Evolutionary conservation across 2,329 filamentous ascomycete species (phyloP).

Genomic region (Exserohilum rostratum): DNA sequence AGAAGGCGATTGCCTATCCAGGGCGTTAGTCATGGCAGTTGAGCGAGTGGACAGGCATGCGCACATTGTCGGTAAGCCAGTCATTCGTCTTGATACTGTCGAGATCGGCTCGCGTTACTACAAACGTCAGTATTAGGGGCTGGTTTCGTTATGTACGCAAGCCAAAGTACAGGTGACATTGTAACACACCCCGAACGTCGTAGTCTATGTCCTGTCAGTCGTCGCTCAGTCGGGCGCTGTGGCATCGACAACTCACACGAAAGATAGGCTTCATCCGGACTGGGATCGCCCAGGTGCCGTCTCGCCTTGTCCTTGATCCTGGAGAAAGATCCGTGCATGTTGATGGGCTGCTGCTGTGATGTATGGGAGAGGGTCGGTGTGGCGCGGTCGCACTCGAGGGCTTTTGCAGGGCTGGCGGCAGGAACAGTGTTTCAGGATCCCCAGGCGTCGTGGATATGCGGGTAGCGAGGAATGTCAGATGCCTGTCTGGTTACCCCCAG

Average conservation of each 20-base stretch:
- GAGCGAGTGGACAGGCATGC: conserved; percentile 1
- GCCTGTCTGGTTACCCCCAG: conserved; percentile 20
- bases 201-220: conserved; percentile 58
- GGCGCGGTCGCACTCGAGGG: conserved; percentile 2
- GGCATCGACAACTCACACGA: conserved; percentile 63
- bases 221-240: neutral
- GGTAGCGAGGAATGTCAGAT: conserved; percentile 2
- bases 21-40: conserved; percentile 7
- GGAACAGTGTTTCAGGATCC: neutral
- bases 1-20: conserved; percentile 86
- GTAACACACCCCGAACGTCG: conserved; percentile 66
- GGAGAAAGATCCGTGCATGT: conserved; percentile 30
- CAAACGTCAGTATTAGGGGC: conserved; percentile 26
- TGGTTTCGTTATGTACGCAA: conserved; percentile 3
- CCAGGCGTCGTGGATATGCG: conserved; percentile 3
- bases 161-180: conserved; percentile 23
- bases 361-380: neutral
- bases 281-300: conserved; percentile 38
- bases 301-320: conserved; percentile 34
- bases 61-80: conserved; percentile 95
- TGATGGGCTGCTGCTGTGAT: conserved; percentile 6
- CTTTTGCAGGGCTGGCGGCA: conserved; percentile 2
- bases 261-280: conserved; percentile 71
- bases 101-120: conserved; percentile 88
- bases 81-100: conserved; percentile 80